These are phyloP conservation scores for Poterioochromonas sp. DNA, from an alignment of 352 stramenopile species.

Conservation along the genomic window DNA sequence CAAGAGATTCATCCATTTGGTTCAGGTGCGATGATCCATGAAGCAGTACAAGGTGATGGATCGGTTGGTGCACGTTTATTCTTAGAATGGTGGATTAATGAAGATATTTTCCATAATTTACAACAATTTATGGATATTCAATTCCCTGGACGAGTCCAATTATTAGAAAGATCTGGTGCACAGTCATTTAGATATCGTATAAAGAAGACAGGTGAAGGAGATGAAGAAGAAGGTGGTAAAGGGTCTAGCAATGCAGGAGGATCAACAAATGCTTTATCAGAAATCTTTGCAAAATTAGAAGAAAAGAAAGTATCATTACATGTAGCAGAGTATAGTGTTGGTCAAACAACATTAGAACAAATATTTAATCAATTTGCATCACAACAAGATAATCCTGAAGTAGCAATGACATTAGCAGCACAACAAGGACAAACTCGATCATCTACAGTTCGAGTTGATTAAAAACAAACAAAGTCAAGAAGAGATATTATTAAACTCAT, in stretches of 20 bases:
- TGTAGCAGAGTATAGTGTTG: conserved; percentile 18
- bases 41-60: not conserved
- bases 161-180: not conserved
- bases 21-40: not conserved
- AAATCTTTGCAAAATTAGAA: conserved; percentile 21
- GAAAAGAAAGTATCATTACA: not conserved
- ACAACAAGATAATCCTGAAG: conserved; percentile 37
- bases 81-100: not conserved
- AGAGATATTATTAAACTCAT: no score
- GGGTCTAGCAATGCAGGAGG: no score
- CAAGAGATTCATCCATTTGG: not conserved
- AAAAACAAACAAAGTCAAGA: no score
- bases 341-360: conserved; percentile 34
- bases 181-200: not conserved
- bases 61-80: not conserved
- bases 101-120: not conserved
- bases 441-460: no score
- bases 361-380: conserved; percentile 33
- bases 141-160: not conserved
- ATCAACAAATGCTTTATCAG: not conserved
- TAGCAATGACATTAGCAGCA: not conserved
- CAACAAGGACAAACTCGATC: not conserved
- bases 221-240: not conserved
- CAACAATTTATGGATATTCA: not conserved
- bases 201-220: not conserved